Evolutionary conservation across 768 basidiomycete species (phyloP).

Genomic region (Leucosporidium scottii): DNA sequence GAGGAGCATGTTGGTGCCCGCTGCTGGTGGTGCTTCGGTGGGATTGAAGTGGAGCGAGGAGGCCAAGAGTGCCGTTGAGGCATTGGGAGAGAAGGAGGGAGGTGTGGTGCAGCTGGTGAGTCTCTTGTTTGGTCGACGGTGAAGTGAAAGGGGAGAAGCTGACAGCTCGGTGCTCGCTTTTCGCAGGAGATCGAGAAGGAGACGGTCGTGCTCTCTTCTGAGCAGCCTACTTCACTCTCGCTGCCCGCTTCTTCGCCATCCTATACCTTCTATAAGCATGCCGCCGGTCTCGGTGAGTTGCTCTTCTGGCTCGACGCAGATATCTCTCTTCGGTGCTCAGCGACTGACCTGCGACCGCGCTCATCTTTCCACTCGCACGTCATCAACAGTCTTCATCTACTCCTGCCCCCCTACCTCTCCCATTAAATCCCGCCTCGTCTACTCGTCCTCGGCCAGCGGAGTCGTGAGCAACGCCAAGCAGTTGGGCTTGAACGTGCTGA

Average conservation of each 20-base stretch:
- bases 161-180: neutral
- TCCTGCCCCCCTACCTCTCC: slow-evolving; percentile 76
- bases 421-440: slow-evolving; percentile 80
- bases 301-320: too few species aligned
- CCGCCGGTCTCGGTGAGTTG: slow-evolving; percentile 57
- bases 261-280: slow-evolving; percentile 17
- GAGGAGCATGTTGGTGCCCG: neutral
- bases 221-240: slow-evolving; percentile 51
- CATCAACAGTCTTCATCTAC: slow-evolving; percentile 70
- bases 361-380: neutral
- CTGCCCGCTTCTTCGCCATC: slow-evolving; percentile 10
- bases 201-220: slow-evolving; percentile 54
- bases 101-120: slow-evolving; percentile 61
- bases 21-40: slow-evolving; percentile 42
- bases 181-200: slow-evolving; percentile 59
- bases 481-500: neutral
- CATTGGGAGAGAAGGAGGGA: slow-evolving; percentile 50
- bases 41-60: slow-evolving; percentile 61
- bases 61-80: slow-evolving; percentile 57
- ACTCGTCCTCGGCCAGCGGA: slow-evolving; percentile 47
- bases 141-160: slow-evolving; percentile 1
- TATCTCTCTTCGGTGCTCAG: too few species aligned
- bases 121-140: too few species aligned
- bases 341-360: too few species aligned
- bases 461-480: neutral